phyloP scores from a whole-genome alignment of 768 basidiomycete species.

The Pulveroboletus frians region DNA sequence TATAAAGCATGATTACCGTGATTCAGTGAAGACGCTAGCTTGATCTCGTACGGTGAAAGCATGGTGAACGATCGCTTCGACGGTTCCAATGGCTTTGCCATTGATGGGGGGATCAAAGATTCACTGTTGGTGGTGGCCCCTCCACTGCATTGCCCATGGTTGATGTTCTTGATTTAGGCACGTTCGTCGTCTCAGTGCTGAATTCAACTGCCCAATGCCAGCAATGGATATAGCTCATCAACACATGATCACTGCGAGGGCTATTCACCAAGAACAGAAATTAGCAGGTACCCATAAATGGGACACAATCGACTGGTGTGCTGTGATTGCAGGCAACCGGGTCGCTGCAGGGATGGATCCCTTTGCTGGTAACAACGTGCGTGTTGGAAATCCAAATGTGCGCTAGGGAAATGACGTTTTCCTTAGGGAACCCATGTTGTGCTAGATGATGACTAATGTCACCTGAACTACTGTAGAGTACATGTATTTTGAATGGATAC shows the following conservation, averaged over 20 bases:
- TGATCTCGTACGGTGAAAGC: conserved; percentile 56
- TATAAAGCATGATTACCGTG: background rate
- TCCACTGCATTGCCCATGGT: background rate
- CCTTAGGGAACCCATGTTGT: conserved; percentile 19
- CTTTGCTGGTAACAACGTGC: conserved; percentile 34
- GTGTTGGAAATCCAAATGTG: background rate
- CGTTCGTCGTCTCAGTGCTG: conserved; percentile 63
- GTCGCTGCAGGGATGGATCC: conserved; percentile 64
- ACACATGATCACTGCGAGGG: conserved; percentile 74
- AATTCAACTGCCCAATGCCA: conserved; percentile 67
- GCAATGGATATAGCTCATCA: conserved; percentile 67
- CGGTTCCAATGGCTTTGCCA: conserved; percentile 65
- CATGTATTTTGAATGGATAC: no score
- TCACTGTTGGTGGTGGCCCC: conserved; percentile 45
- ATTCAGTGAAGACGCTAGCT: conserved; percentile 30
- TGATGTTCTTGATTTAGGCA: conserved; percentile 37
- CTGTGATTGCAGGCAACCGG: conserved; percentile 70
- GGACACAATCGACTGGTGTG: conserved; percentile 77
- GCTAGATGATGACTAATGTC: conserved; percentile 21
- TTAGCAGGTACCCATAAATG: conserved; percentile 44
- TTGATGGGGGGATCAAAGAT: conserved; percentile 88
- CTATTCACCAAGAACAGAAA: conserved; percentile 51
- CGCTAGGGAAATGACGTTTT: no score
- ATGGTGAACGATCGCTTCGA: conserved; percentile 75
- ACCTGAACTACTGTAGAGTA: background rate